Evolutionary conservation across 2,329 filamentous ascomycete genomes (phyloP).

Genomic region (Laburnicola sp.): DNA sequence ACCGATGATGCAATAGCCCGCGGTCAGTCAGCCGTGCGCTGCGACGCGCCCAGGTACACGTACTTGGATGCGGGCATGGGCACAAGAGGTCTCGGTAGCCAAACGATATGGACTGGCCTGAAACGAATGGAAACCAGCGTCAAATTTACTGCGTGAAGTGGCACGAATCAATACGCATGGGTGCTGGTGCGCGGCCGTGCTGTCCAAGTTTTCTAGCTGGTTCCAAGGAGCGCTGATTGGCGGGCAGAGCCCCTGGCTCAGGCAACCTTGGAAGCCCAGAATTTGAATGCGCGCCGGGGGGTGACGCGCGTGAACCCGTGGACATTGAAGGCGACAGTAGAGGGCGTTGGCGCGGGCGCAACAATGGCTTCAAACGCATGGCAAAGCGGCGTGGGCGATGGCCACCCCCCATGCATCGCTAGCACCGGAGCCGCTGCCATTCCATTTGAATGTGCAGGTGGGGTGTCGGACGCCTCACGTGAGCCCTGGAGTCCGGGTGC

Average conservation of each 20-base stretch:
- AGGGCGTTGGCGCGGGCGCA: too few species aligned
- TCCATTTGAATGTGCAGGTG: neutral
- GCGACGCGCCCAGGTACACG: constrained; percentile 11
- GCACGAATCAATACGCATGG: constrained; percentile 26
- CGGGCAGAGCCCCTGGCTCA: constrained; percentile 21
- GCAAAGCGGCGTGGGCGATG: constrained; percentile 3
- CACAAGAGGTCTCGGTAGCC: neutral
- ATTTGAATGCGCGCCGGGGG: constrained; percentile 24
- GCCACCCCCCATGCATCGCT: neutral
- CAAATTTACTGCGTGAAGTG: constrained; percentile 15
- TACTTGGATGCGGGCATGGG: neutral
- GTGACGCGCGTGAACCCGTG: constrained; percentile 28
- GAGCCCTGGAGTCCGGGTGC: neutral
- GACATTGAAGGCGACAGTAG: neutral
- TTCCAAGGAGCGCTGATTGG: constrained; percentile 39
- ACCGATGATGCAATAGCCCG: constrained; percentile 27
- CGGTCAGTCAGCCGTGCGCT: constrained; percentile 12
- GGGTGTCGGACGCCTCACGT: constrained; percentile 7
- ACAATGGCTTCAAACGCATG: constrained; percentile 10
- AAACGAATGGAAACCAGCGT: constrained; percentile 13
- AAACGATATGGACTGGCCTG: constrained; percentile 7
- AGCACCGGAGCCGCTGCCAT: constrained; percentile 1
- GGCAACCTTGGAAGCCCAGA: constrained; percentile 20
- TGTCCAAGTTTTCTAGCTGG: constrained; percentile 39
- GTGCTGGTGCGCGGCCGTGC: neutral